phyloP scores from a whole-genome alignment of 805 yeast genomes.

The Candida xiaguanensis region DNA sequence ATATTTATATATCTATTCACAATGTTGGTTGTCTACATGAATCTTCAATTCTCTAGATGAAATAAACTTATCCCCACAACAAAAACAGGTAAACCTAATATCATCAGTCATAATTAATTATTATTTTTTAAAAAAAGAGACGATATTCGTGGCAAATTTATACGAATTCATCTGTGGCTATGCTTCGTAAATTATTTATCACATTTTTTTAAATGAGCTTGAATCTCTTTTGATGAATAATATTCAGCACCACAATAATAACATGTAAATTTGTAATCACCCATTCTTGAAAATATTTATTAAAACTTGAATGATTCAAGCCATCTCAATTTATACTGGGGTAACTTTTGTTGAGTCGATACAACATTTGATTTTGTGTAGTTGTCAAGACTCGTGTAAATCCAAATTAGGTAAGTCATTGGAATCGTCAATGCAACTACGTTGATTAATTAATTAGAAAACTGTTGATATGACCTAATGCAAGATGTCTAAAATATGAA shows the following conservation, averaged over 20 bases:
- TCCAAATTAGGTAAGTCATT: too few species aligned
- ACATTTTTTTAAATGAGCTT: conserved; percentile 3
- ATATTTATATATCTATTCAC: background rate
- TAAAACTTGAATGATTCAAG: too few species aligned
- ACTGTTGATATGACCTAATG: too few species aligned
- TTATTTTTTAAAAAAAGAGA: too few species aligned
- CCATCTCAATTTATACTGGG: too few species aligned
- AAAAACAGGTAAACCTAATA: background rate
- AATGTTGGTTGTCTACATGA: background rate
- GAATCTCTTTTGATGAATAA: background rate
- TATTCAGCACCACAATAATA: conserved; percentile 3
- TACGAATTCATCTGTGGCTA: background rate
- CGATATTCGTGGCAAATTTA: background rate
- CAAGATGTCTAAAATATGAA: too few species aligned
- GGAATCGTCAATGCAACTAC: too few species aligned
- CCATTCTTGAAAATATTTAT: background rate
- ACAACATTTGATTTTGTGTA: too few species aligned
- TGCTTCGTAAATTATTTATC: background rate
- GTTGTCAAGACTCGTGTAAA: too few species aligned
- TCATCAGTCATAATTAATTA: background rate
- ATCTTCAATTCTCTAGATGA: background rate
- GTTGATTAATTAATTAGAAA: too few species aligned
- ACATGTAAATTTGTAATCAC: conserved; percentile 4
- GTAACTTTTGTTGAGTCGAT: too few species aligned
- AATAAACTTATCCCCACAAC: background rate